Base-by-base conservation (phyloP, 306 rosid species). In the Cicer bijugum region DNA sequence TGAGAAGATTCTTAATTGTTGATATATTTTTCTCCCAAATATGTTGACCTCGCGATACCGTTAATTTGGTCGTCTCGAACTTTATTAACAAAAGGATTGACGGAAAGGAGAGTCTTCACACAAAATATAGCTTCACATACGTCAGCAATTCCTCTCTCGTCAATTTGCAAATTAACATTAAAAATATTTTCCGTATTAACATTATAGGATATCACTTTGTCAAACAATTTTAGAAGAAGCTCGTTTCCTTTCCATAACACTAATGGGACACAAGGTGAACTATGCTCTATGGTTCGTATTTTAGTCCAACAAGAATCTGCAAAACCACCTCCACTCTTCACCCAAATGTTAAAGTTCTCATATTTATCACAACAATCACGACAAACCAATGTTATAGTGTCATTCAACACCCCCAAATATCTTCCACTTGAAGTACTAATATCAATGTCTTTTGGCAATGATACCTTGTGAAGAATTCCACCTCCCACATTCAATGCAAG, bases 141-240 rank as follows among this genome's bases (percentile, higher is more conserved):
- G 4, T 70, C 51, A 53, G 3, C 64, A 39, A 53, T 17, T 7
- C 64, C 39, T 6, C 15, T 59, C 4, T 38, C 51, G 6, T 55
- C 75, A 70, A 52, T 59, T 17, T 40, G 51, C 10, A 53, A 16
- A 38, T 50, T 39, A 1, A 70, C 17, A 12, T 39, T 5, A 33
- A 15, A 20, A 70, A 39, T 10, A 11, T 52, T 12, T 0, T 40
- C 12, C 10, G 33, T 52, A 17, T 52, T 38, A 38, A 70, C 37
- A 70, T 39, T 15, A 1, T 38, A 52, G 15, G 63, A 70, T 70
- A 1, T 17, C 12, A 70, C 5, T 45, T n/a, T 53, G 19, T 53
- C 75, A 70, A 9, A 70, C 19, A 69, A 16, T 16, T 70, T 70
- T 6, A 51, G 5, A 52, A 70, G 51, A 70, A 70, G 75, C 39